Conservation (phyloP, 148 eudicot genomes). For the Polygonum maritimum region DNA sequence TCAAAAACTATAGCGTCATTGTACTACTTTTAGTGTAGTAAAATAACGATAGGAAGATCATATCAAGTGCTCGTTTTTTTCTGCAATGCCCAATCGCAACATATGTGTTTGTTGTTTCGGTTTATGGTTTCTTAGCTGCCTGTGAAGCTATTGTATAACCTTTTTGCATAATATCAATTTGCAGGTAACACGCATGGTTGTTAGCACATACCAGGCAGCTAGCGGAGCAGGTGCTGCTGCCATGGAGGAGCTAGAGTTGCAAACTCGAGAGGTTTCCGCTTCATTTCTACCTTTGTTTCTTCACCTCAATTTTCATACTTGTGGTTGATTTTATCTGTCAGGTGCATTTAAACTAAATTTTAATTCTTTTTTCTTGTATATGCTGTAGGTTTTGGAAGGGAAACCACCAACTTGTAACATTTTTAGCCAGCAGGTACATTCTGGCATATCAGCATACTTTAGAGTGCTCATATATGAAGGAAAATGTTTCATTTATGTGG, state of each 20-base stretch:
- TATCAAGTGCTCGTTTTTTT: neutral
- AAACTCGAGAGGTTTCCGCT: slow-evolving; percentile 76
- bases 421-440: slow-evolving; percentile 72
- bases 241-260: slow-evolving; percentile 87
- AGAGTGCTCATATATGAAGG: neutral
- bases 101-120: neutral
- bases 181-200: slow-evolving; percentile 78
- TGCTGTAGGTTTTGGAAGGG: slow-evolving; percentile 64
- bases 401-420: slow-evolving; percentile 86
- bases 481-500: neutral
- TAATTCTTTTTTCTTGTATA: neutral
- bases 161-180: neutral
- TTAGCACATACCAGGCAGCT: slow-evolving; percentile 96
- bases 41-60: too few relatives aligned
- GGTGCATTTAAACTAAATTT: neutral
- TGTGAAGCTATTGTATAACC: neutral
- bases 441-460: neutral
- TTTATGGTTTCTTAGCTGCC: neutral
- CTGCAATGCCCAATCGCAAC: neutral
- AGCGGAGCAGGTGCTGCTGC: slow-evolving; percentile 99
- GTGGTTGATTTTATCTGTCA: neutral
- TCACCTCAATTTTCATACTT: neutral
- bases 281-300: neutral
- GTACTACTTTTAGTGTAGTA: neutral
- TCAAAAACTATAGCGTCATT: neutral